Evolutionary conservation across 352 stramenopile species (phyloP).

Genomic region (Phytophthora sp.): DNA sequence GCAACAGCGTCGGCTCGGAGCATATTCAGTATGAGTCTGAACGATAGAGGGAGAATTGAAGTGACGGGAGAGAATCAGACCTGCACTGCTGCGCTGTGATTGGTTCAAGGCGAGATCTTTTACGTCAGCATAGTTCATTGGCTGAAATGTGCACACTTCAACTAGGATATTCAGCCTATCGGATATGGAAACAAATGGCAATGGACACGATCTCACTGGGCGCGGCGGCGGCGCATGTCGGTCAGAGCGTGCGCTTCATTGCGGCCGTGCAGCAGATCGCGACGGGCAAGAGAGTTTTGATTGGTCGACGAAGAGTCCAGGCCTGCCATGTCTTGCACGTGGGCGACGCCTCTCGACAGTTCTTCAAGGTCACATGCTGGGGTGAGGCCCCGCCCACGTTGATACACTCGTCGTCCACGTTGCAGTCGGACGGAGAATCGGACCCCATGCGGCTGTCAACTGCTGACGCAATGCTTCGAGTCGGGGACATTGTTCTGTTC

Average conservation of each 20-base stretch:
- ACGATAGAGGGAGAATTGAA: slow-evolving; percentile 21
- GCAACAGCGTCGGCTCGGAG: slow-evolving; percentile 7
- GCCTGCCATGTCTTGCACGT: slow-evolving; percentile 54
- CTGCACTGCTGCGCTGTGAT: slow-evolving; percentile 18
- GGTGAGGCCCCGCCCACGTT: slow-evolving; percentile 51
- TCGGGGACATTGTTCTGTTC: slow-evolving; percentile 70
- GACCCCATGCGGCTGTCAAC: slow-evolving; percentile 36
- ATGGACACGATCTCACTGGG: slow-evolving; percentile 34
- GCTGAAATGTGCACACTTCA: slow-evolving; percentile 27
- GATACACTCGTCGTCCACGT: slow-evolving; percentile 9
- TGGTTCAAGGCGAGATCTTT: slow-evolving; percentile 23
- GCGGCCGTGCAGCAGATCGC: slow-evolving; percentile 60
- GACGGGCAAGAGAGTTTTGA: slow-evolving; percentile 34
- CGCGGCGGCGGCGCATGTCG: slow-evolving; percentile 32
- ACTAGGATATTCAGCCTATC: slow-evolving; percentile 21
- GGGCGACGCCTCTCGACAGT: slow-evolving; percentile 50
- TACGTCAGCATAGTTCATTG: slow-evolving; percentile 11
- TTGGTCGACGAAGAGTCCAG: slow-evolving; percentile 39
- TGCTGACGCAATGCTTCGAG: slow-evolving; percentile 40
- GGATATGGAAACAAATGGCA: background rate
- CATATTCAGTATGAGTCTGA: slow-evolving; percentile 22
- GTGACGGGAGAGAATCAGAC: slow-evolving; percentile 36
- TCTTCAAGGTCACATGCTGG: slow-evolving; percentile 65
- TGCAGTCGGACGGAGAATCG: slow-evolving; percentile 15
- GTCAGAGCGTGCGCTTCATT: slow-evolving; percentile 47